Evolutionary conservation across 2,329 filamentous ascomycete genomes (phyloP), one percentile per base, ranked within the genome.

Genomic region (Bipolaris zeicola): DNA sequence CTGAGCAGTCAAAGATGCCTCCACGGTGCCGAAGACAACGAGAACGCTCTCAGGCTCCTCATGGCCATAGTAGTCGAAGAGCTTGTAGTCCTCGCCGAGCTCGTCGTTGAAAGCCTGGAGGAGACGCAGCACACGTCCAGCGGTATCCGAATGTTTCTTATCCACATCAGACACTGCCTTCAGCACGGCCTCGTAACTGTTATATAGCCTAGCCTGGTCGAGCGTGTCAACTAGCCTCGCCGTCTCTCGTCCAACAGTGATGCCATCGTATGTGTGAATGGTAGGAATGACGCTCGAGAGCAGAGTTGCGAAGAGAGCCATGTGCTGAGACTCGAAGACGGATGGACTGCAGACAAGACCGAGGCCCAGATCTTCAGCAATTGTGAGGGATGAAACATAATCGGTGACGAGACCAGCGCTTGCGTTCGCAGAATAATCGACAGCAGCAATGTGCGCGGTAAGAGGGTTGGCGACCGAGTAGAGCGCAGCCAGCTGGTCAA

Each of bases 21-120:
- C 95, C 5, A 93, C 87, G 58, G 92, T 96, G 66, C 95, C 95
- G 68, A 99, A 97, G 42, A 92, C 90, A 28, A 98, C 92, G 33
- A 98, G 81, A 14, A 99, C 92, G 8, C 88, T 87, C 63, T 94
- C 90, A 3, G 95, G 87, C 41, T 87, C 81, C 46, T 85, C 81
- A 73, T 98, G 92, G 22, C 95, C 95, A 69, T 89, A 85, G 80
- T 99, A 99, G 79, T 99, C 95, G 68, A 98, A 99, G 6, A 92
- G 87, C 69, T 89, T 85, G 76, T 99, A 99, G 64, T 94, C 88
- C 42, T 95, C 98, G 56, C 94, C 95, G 22, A 99, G 87, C 80
- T 98, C 92, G 61, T 87, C 86, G 77, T 98, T 99, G 79, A 96
- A 88, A 20, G 88, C 84, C 61, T 86, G 83, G 48, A 96, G 80